Evolutionary conservation across 2,329 filamentous ascomycete genomes (phyloP).

Genomic region (Sarocladium kiliense): DNA sequence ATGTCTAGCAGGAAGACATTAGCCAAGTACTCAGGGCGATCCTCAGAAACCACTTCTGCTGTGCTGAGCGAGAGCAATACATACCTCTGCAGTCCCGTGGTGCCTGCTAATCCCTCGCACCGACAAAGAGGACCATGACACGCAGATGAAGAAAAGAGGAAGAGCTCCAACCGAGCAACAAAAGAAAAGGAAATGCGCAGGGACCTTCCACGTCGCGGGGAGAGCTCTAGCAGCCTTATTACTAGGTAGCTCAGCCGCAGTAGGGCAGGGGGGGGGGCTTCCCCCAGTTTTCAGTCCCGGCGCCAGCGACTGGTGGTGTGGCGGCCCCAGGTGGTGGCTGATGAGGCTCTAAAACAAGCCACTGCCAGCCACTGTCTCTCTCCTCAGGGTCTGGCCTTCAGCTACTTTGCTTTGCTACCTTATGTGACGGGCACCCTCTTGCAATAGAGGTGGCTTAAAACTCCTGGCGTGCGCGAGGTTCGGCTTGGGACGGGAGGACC

Average conservation of each 20-base stretch:
- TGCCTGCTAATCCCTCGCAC: not conserved
- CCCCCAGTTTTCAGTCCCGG: slow-evolving; percentile 2
- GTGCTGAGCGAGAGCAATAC: not conserved
- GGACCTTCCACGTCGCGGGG: not conserved
- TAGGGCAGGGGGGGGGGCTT: not conserved
- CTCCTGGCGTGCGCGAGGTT: not conserved
- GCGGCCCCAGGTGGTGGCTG: not conserved
- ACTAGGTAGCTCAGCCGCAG: not conserved
- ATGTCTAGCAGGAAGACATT: not conserved
- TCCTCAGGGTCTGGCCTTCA: not conserved
- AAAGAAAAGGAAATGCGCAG: not conserved
- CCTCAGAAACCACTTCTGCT: too few relatives aligned
- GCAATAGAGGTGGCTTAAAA: not conserved
- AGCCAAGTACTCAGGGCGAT: too few relatives aligned
- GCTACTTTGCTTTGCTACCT: not conserved
- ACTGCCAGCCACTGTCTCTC: not conserved
- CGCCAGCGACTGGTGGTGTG: not conserved
- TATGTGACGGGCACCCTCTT: not conserved
- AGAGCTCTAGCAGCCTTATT: not conserved
- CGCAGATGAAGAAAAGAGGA: not conserved
- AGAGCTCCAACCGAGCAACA: not conserved
- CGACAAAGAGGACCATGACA: not conserved
- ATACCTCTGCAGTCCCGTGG: not conserved
- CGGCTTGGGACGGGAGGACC: not conserved
- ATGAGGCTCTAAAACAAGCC: slow-evolving; percentile 2